Evolutionary conservation across 352 stramenopile genomes (phyloP).

Genomic region (Pythium sukuiense): DNA sequence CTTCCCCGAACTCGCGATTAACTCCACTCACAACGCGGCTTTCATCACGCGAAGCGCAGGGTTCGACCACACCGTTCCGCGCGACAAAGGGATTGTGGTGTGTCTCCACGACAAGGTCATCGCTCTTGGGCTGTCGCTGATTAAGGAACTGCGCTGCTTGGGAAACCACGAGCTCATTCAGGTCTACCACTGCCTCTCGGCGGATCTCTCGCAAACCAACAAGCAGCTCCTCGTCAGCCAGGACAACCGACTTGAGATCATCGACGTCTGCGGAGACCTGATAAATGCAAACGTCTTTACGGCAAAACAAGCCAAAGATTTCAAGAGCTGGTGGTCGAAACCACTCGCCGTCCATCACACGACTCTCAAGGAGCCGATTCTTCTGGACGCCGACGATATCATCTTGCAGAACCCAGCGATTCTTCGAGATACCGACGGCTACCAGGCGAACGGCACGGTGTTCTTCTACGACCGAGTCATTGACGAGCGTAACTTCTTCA

Average conservation of each 20-base stretch:
- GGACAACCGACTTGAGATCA: constrained; percentile 51
- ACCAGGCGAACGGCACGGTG: constrained; percentile 46
- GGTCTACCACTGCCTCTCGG: constrained; percentile 41
- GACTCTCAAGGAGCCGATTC: constrained; percentile 42
- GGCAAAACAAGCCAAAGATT: constrained; percentile 22
- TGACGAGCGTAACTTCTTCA: constrained; percentile 30
- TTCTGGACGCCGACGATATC: constrained; percentile 63
- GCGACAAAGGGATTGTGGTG: constrained; percentile 39
- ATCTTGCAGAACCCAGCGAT: constrained; percentile 41
- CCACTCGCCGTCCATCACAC: constrained; percentile 58
- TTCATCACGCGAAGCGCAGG: constrained; percentile 27
- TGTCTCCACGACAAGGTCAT: constrained; percentile 47
- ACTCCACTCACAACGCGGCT: not conserved
- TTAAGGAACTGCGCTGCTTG: constrained; percentile 50
- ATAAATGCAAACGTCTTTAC: constrained; percentile 21
- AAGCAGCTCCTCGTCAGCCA: constrained; percentile 38
- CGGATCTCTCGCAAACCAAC: constrained; percentile 40
- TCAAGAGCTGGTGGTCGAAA: constrained; percentile 67
- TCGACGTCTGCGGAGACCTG: constrained; percentile 62
- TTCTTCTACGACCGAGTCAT: constrained; percentile 71
- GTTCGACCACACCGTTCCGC: constrained; percentile 31
- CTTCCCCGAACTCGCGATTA: not conserved
- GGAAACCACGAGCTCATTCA: constrained; percentile 44
- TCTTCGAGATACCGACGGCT: constrained; percentile 36
- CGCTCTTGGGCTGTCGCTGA: constrained; percentile 55